These are phyloP conservation scores for Psilocybe sp. DNA, from an alignment of 768 basidiomycete species.

Conservation along the genomic window DNA sequence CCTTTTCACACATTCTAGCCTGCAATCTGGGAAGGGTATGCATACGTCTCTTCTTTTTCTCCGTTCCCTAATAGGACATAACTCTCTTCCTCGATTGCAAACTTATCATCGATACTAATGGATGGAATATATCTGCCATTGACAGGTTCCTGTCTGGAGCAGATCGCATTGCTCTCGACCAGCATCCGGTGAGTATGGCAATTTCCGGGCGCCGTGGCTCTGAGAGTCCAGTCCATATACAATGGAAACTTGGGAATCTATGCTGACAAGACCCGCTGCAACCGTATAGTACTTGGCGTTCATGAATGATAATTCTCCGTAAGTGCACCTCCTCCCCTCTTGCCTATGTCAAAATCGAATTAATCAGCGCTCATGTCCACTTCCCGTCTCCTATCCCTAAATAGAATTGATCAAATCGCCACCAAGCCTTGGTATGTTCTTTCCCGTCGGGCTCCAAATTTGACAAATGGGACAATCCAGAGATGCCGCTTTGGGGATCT, in stretches of 20 bases:
- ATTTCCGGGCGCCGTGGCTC: background rate
- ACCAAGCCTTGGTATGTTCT: conserved; percentile 41
- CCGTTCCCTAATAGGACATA: background rate
- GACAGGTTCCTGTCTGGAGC: conserved; percentile 67
- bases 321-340: conserved; percentile 15
- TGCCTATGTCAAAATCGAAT: conserved; percentile 10
- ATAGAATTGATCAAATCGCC: conserved; percentile 37
- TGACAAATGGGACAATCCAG: conserved; percentile 12
- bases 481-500: conserved; percentile 14
- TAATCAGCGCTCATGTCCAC: conserved; percentile 8
- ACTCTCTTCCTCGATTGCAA: background rate
- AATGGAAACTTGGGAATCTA: too few species aligned
- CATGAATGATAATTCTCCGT: conserved; percentile 38
- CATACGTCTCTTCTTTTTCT: conserved; percentile 1
- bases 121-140: conserved; percentile 4
- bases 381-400: too few species aligned
- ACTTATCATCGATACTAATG: too few species aligned
- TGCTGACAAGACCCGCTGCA: background rate
- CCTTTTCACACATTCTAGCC: conserved; percentile 24
- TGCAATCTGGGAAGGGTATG: conserved; percentile 43
- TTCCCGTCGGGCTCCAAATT: conserved; percentile 8
- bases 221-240: background rate
- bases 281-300: conserved; percentile 42
- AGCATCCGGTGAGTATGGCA: conserved; percentile 62
- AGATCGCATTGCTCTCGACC: conserved; percentile 75